Base-by-base conservation (phyloP, 805 yeast species). In the Wickerhamomyces silvicola region DNA sequence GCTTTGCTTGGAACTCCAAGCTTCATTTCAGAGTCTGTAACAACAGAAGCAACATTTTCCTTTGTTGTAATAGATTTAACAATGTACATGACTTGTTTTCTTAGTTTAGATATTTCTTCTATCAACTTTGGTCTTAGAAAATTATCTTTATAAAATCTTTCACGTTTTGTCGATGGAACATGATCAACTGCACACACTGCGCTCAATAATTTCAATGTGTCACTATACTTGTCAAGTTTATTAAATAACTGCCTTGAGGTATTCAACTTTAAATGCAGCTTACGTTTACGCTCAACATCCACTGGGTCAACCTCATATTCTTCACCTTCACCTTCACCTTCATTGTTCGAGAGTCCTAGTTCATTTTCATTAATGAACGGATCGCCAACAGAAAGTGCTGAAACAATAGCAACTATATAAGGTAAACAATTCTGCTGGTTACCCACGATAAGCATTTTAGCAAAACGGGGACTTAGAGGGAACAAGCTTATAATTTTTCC, bases 311-410 rank as follows among this genome's bases (percentile, higher is more conserved):
- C 61, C 14, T 62, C 45, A n/a, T 40, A 40, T n/a, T 41, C 44
- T 4, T 58, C 59, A 10, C 53, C 59, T 6, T 42, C 55, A 4
- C 48, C 57, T 2, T 52, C 56, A 14, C 50, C 39, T 27, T 52
- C 41, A 28, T 43, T 35, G 30, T 19, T 18, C 24, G 45, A 52
- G 18, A 81, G 62, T 1, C 92, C 90, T 9, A 84, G 53, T 48
- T 84, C 96, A 41, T 71, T 72, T 51, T 82, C 94, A 24, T 67
- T 68, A 21, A 84, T 57, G 46, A 86, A 87, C 11, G 95, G 95
- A 48, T 88, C 94, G 5, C 97, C 97, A 27, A 92, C 97, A 0
- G 97, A 80, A 20, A 92, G 60, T 0, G 87, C 95, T 20, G 97
- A 81, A 1, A 92, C 97, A 33, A 92, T 69, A 0, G 97, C 92